phyloP scores from a whole-genome alignment of 192 early-diverging fungal species.

The Coemansia furcata region DNA sequence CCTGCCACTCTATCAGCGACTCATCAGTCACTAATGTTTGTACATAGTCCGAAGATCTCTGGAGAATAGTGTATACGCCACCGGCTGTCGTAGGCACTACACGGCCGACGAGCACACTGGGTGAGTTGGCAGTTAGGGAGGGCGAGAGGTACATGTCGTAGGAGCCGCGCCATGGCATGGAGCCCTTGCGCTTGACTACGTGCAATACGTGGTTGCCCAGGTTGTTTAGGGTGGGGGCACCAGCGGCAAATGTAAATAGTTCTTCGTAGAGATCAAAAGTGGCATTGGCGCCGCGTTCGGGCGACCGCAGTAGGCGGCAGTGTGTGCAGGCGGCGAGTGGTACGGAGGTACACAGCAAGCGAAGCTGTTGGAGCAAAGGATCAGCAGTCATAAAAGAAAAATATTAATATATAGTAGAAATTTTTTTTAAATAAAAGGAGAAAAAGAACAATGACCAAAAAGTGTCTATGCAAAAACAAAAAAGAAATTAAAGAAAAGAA shows the following conservation, averaged over 20 bases:
- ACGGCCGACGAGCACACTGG: conserved; percentile 12
- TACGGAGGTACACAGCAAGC: conserved; percentile 6
- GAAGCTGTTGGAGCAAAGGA: neutral
- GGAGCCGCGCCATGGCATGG: neutral
- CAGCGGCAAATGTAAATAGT: neutral
- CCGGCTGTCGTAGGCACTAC: conserved; percentile 78
- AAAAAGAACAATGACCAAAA: neutral
- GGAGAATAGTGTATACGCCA: conserved; percentile 77
- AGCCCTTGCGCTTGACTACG: conserved; percentile 2
- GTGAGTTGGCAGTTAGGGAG: neutral
- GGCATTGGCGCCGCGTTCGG: neutral
- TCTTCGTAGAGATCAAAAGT: conserved; percentile 19
- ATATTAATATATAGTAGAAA: neutral
- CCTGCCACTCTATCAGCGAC: conserved; percentile 5
- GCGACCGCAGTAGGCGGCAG: conserved; percentile 21
- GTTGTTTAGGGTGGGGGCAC: neutral
- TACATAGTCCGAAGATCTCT: conserved; percentile 48
- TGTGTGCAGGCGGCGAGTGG: conserved; percentile 18
- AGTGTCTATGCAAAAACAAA: neutral
- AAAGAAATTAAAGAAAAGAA: neutral
- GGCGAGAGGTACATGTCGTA: conserved; percentile 15
- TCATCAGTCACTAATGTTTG: conserved; percentile 1
- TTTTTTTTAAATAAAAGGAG: neutral
- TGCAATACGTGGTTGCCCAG: conserved; percentile 12
- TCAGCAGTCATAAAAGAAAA: neutral